These are phyloP conservation scores for Paecilomyces formosus DNA, from an alignment of 2,329 filamentous ascomycete genomes.

Conservation along the genomic window DNA sequence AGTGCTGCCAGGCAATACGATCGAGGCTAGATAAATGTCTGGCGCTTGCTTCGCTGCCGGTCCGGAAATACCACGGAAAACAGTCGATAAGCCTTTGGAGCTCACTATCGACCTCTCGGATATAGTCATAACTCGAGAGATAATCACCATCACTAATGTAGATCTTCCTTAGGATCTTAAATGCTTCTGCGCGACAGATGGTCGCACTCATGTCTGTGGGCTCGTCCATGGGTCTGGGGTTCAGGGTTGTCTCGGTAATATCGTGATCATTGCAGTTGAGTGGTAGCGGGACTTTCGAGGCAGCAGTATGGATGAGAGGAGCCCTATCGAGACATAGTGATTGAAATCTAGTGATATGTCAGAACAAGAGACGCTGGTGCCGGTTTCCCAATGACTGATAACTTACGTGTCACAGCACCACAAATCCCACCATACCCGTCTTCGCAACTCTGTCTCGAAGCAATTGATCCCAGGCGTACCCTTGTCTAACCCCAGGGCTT, in stretches of 20 bases:
- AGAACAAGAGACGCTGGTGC: background rate
- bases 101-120: conserved; percentile 14
- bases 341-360: conserved; percentile 12
- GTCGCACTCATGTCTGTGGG: conserved; percentile 15
- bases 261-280: conserved; percentile 18
- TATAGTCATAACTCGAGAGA: conserved; percentile 13
- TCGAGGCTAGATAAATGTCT: conserved; percentile 10
- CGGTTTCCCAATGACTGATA: background rate
- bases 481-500: conserved; percentile 16
- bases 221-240: conserved; percentile 10
- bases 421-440: conserved; percentile 18
- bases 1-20: conserved; percentile 16
- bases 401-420: conserved; percentile 16
- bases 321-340: conserved; percentile 17
- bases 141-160: conserved; percentile 11
- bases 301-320: conserved; percentile 16
- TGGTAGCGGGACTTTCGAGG: conserved; percentile 15
- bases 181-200: conserved; percentile 12
- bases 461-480: conserved; percentile 9
- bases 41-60: conserved; percentile 6
- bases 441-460: conserved; percentile 15
- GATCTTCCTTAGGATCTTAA: conserved; percentile 12
- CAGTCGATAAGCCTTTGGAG: conserved; percentile 11
- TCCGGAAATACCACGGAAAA: conserved; percentile 19
- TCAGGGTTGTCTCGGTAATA: conserved; percentile 11